Evolutionary conservation across 169 alveolate genomes (phyloP).

Genomic region (Theileria sp.): DNA sequence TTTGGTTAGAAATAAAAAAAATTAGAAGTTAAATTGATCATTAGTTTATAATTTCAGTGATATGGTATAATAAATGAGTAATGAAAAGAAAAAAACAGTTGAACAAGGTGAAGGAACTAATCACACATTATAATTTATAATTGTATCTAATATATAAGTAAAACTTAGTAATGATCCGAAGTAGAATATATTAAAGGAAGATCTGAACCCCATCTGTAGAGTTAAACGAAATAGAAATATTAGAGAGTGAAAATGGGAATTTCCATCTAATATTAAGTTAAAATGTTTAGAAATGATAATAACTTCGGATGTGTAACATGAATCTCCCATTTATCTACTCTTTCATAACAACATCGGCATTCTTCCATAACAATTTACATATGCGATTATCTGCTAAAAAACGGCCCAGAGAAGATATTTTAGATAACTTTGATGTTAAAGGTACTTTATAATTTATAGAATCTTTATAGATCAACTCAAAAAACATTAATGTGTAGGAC

Average conservation of each 20-base stretch:
- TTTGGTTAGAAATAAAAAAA: background rate
- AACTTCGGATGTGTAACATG: constrained; percentile 20
- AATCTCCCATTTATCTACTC: constrained; percentile 17
- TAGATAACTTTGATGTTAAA: background rate
- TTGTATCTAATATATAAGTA: background rate
- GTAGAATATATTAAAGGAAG: background rate
- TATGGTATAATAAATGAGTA: background rate
- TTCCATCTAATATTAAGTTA: background rate
- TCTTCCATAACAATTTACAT: background rate
- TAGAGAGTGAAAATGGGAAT: background rate
- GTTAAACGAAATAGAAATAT: background rate
- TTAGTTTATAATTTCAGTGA: background rate
- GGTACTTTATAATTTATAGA: constrained; percentile 6
- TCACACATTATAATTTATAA: background rate
- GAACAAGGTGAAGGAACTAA: background rate
- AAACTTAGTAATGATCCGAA: background rate
- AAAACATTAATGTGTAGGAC: constrained; percentile 19
- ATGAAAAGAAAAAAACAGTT: background rate
- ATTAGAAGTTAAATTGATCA: background rate
- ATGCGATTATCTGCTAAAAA: background rate
- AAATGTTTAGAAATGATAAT: constrained; percentile 10
- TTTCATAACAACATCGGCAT: background rate
- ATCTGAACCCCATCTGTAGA: background rate
- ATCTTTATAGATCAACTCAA: background rate
- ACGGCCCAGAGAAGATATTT: background rate